phyloP scores from a whole-genome alignment of 257 asterid genomes.

The Ehretia macrophylla region DNA sequence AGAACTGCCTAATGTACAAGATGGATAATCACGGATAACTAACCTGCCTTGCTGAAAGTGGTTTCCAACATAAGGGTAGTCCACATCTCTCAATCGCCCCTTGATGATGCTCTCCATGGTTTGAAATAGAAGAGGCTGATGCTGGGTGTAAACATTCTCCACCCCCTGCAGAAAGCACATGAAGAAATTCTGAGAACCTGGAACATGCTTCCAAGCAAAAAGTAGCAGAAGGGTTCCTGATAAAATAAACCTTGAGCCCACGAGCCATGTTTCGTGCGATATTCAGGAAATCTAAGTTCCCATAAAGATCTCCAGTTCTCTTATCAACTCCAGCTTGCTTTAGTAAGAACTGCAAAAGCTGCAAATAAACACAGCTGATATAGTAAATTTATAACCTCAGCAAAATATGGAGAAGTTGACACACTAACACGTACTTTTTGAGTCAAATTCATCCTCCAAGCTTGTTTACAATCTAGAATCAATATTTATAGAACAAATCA shows the following conservation, averaged over 20 bases:
- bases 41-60: conserved; percentile 94
- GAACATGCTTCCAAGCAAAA: conserved; percentile 10
- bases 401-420: background rate
- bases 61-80: conserved; percentile 92
- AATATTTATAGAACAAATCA: too few relatives aligned
- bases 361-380: conserved; percentile 33
- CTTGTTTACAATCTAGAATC: too few relatives aligned
- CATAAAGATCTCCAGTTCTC: conserved; percentile 95
- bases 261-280: conserved; percentile 98
- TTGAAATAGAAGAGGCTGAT: conserved; percentile 86
- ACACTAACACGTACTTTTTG: too few relatives aligned
- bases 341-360: conserved; percentile 92
- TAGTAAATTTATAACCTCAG: conserved; percentile 6
- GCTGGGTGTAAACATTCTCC: conserved; percentile 98
- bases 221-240: conserved; percentile 2
- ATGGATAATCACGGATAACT: conserved; percentile 9
- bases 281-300: conserved; percentile 82
- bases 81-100: conserved; percentile 94
- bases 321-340: conserved; percentile 98
- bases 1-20: background rate
- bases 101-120: conserved; percentile 90
- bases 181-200: conserved; percentile 7
- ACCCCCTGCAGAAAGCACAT: conserved; percentile 59
- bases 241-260: conserved; percentile 68
- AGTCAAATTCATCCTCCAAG: too few relatives aligned